Evolutionary conservation across 306 rosid species (phyloP).

Genomic region (Fagus crenata): DNA sequence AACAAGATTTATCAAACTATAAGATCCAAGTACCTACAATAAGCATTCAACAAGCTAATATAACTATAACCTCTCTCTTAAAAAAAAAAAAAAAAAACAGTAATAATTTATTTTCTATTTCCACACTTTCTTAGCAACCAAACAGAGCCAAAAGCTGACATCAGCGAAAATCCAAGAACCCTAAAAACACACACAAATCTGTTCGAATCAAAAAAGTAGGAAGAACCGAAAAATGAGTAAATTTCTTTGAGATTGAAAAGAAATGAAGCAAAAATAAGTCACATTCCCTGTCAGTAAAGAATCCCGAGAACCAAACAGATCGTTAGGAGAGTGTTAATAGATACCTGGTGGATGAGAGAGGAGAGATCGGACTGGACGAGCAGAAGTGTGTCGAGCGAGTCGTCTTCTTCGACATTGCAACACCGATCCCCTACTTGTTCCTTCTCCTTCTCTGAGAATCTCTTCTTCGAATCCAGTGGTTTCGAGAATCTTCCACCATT

Average conservation of each 20-base stretch:
- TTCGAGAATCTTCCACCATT: constrained; percentile 31
- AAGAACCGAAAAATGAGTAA: too few relatives aligned
- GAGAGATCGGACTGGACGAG: constrained; percentile 67
- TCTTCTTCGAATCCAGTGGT: constrained; percentile 21
- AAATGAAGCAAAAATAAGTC: background rate
- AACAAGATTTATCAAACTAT: background rate
- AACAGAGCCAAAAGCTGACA: too few relatives aligned
- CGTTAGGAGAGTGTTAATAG: background rate
- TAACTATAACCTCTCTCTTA: too few relatives aligned
- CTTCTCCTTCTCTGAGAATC: constrained; percentile 16
- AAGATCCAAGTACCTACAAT: background rate
- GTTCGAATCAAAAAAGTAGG: too few relatives aligned
- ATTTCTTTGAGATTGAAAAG: background rate
- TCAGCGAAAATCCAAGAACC: too few relatives aligned
- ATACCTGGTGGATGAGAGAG: constrained; percentile 59
- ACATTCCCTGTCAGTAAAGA: background rate
- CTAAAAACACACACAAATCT: too few relatives aligned
- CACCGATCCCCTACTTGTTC: background rate
- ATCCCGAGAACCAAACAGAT: background rate
- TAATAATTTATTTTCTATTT: too few relatives aligned
- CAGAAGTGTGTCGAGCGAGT: constrained; percentile 50
- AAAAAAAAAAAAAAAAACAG: too few relatives aligned
- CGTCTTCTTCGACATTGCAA: constrained; percentile 23
- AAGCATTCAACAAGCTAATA: too few relatives aligned
- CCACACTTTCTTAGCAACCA: too few relatives aligned